Conservation (phyloP, 305 asterid species). For the Nicotiana rustica region DNA sequence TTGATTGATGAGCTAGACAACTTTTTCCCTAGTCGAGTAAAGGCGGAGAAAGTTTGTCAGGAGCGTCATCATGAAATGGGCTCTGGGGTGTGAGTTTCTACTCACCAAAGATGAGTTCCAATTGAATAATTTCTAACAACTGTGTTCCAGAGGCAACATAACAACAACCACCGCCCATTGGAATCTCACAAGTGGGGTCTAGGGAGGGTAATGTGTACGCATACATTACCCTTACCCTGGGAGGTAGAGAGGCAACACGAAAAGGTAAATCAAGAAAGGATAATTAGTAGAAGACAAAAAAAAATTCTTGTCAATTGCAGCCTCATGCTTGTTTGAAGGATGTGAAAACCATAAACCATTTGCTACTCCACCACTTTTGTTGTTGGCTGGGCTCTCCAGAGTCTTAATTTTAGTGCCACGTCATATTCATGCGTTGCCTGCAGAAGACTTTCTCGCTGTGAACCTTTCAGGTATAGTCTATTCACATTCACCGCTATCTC, state of each 20-base stretch:
- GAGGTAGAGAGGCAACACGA: background rate
- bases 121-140: background rate
- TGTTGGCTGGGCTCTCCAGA: background rate
- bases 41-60: background rate
- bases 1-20: background rate
- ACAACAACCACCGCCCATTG: no score
- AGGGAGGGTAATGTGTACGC: no score
- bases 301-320: background rate
- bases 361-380: background rate
- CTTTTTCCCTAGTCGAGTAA: background rate
- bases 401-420: background rate
- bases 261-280: conserved; percentile 12
- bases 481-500: background rate
- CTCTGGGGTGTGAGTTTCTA: background rate
- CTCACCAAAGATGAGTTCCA: background rate
- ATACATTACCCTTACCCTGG: no score
- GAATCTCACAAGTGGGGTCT: no score
- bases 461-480: background rate
- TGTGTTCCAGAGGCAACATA: background rate
- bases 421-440: background rate
- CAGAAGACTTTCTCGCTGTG: background rate
- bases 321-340: background rate
- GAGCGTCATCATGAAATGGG: background rate
- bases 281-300: background rate
- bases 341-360: background rate